These are phyloP conservation scores for Plasmodium yoelii DNA, from an alignment of 169 alveolate genomes.

Conservation along the genomic window DNA sequence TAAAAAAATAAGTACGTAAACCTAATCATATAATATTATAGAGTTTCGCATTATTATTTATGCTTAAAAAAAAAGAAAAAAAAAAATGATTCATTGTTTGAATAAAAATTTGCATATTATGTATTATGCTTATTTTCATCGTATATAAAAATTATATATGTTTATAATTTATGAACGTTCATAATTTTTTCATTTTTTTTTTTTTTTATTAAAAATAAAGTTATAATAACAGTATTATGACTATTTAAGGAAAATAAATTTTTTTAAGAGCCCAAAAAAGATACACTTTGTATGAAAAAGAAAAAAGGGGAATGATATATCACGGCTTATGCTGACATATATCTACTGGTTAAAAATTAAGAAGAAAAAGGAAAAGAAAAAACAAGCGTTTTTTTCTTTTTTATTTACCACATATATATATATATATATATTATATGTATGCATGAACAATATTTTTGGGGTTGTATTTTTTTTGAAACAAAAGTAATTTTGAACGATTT, in stretches of 20 bases:
- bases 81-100: background rate
- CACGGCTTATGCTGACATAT: background rate
- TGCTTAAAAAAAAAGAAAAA: background rate
- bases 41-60: background rate
- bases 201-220: background rate
- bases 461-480: no score
- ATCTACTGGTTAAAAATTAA: background rate
- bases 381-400: background rate
- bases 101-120: background rate
- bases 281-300: background rate
- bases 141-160: background rate
- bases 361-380: background rate
- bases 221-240: background rate
- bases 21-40: no score
- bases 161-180: conserved; percentile 5
- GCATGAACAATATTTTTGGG: no score
- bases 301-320: background rate
- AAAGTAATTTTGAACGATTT: no score
- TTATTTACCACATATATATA: background rate
- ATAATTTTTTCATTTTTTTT: background rate
- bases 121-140: background rate
- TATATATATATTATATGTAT: background rate
- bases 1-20: no score
- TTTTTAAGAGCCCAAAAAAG: conserved; percentile 6
- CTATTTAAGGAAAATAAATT: background rate